These are phyloP conservation scores for Zopfia rhizophila DNA, from an alignment of 2,329 filamentous ascomycete species.

Conservation along the genomic window DNA sequence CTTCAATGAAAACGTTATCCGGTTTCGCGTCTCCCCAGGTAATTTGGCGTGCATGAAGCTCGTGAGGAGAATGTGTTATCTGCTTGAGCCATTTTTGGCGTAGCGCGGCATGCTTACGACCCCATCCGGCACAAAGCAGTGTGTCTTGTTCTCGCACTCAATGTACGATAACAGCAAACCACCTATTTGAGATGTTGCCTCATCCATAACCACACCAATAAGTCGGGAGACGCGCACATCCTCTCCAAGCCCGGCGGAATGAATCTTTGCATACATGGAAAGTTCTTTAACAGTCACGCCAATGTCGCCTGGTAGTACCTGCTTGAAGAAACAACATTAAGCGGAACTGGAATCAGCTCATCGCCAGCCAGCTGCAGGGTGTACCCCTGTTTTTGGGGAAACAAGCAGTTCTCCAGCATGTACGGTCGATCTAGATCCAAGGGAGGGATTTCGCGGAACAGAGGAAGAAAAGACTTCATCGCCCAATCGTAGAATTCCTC, in stretches of 20 bases:
- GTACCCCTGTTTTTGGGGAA: conserved; percentile 16
- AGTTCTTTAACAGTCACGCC: conserved; percentile 22
- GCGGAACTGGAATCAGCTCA: conserved; percentile 22
- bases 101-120: conserved; percentile 9
- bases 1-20: conserved; percentile 53
- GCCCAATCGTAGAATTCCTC: conserved; percentile 21
- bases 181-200: conserved; percentile 21
- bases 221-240: conserved; percentile 24
- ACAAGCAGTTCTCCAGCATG: conserved; percentile 20
- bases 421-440: conserved; percentile 18
- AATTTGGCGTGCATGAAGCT: conserved; percentile 26
- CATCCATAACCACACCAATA: conserved; percentile 25
- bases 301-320: conserved; percentile 19
- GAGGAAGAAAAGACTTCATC: conserved; percentile 14
- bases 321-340: conserved; percentile 22
- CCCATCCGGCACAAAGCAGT: conserved; percentile 18
- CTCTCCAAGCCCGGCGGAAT: conserved; percentile 21
- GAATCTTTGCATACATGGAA: conserved; percentile 24
- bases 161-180: conserved; percentile 28
- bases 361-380: conserved; percentile 17
- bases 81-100: conserved; percentile 25
- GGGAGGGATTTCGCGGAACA: conserved; percentile 18
- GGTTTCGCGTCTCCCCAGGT: conserved; percentile 43
- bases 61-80: conserved; percentile 20
- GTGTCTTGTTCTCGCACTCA: conserved; percentile 24